phyloP scores from a whole-genome alignment of 2,329 filamentous ascomycete genomes.

The Mollisia scopiformis region DNA sequence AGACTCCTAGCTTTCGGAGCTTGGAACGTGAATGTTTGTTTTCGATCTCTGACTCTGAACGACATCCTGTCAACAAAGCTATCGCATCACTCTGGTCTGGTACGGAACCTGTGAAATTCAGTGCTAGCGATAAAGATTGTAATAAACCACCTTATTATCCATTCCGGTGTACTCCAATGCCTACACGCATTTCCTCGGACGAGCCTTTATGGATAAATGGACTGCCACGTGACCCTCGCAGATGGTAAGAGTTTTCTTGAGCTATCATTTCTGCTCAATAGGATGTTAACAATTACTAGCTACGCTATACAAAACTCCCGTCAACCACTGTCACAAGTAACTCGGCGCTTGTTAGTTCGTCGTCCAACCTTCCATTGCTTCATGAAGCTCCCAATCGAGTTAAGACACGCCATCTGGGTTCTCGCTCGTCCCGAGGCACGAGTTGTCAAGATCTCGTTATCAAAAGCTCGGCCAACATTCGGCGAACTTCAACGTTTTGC shows the following conservation, averaged over 20 bases:
- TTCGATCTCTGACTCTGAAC: background rate
- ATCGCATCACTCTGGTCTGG: background rate
- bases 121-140: no score
- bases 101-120: no score
- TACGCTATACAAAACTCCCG: background rate
- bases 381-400: background rate
- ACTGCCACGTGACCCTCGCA: no score
- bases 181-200: no score
- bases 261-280: no score
- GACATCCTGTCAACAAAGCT: background rate
- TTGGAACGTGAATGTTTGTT: no score
- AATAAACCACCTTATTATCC: no score
- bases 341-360: background rate
- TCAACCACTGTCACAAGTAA: background rate
- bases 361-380: background rate
- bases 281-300: background rate
- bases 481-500: background rate
- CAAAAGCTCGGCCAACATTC: background rate
- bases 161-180: no score
- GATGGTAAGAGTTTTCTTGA: no score
- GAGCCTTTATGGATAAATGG: no score
- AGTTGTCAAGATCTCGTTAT: conserved; percentile 2
- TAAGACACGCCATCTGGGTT: background rate
- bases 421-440: conserved; percentile 1
- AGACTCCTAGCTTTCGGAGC: no score